A percentile compares a stretch with the other conserved stretches of the same genome.
Evolutionary conservation across 2,329 filamentous ascomycete genomes (phyloP).

Genomic region (Westerdykella ornata): DNA sequence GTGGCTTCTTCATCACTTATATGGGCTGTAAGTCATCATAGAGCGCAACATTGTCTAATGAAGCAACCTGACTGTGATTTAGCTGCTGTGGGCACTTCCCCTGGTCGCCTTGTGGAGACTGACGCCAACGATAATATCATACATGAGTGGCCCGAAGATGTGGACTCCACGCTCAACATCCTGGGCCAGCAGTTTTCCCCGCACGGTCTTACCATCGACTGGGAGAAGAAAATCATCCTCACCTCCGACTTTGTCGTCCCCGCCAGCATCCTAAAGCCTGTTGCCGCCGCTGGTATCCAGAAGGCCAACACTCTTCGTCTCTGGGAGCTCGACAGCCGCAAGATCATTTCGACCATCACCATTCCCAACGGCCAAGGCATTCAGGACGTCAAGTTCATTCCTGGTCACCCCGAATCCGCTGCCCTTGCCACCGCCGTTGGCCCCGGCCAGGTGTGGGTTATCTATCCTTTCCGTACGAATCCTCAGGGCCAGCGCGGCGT

Average conservation of each 20-base stretch:
- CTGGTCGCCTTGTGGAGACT: conserved; percentile 56
- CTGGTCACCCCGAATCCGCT: conserved; percentile 52
- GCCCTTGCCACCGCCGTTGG: conserved; percentile 56
- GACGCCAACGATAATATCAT: conserved; percentile 55
- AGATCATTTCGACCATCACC: conserved; percentile 54
- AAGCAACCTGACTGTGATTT: conserved; percentile 2
- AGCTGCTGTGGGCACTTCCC: conserved; percentile 50
- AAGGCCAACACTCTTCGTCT: conserved; percentile 54
- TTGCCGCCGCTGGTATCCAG: conserved; percentile 45
- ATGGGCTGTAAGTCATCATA: conserved; percentile 44
- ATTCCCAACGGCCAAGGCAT: conserved; percentile 56
- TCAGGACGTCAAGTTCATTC: conserved; percentile 61
- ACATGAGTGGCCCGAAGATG: conserved; percentile 56
- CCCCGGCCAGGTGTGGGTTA: conserved; percentile 57
- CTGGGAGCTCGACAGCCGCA: conserved; percentile 50
- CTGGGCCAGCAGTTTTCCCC: conserved; percentile 56
- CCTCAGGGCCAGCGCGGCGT: conserved; percentile 52
- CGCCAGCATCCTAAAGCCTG: conserved; percentile 54
- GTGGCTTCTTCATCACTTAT: conserved; percentile 56
- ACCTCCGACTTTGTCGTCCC: conserved; percentile 60
- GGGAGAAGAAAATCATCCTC: conserved; percentile 51
- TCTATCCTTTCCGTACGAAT: conserved; percentile 55
- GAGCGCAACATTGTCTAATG: conserved; percentile 7
- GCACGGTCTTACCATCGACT: conserved; percentile 57
- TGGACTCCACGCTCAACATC: conserved; percentile 49